phyloP scores from a whole-genome alignment of 2,329 filamentous ascomycete genomes.

The Neonectria neomacrospora region DNA sequence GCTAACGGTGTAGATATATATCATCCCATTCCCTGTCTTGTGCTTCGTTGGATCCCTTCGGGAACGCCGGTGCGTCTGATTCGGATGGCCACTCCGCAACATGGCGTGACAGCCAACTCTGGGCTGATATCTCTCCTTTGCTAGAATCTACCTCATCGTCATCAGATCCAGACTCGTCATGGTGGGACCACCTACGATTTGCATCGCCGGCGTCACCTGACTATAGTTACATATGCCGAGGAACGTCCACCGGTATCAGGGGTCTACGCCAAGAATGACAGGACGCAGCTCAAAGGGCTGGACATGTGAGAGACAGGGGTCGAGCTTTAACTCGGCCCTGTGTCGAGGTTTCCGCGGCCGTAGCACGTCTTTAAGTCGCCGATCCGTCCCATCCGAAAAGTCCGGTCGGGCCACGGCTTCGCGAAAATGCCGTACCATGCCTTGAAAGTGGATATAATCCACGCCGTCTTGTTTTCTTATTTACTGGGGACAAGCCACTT shows the following conservation, averaged over 20 bases:
- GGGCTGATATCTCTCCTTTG: not conserved
- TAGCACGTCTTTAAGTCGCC: not conserved
- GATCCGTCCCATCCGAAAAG: constrained; percentile 2
- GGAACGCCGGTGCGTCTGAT: not conserved
- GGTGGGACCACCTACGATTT: constrained; percentile 1
- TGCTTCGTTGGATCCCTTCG: not conserved
- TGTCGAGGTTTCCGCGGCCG: too few relatives aligned
- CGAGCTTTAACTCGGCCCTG: not conserved
- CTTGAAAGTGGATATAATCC: not conserved
- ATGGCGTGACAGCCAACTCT: not conserved
- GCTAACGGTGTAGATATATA: not conserved
- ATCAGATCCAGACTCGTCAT: not conserved
- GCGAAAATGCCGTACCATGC: not conserved
- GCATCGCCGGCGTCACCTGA: not conserved
- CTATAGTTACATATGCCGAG: not conserved
- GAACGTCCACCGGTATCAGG: not conserved
- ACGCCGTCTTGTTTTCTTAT: not conserved
- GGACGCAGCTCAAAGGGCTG: not conserved
- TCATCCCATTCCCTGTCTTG: not conserved
- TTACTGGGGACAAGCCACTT: not conserved
- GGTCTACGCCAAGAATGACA: not conserved
- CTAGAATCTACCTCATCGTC: not conserved
- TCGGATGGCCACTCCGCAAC: not conserved
- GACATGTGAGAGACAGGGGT: constrained; percentile 1
- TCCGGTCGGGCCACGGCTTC: not conserved